Evolutionary conservation across 2,329 filamentous ascomycete species (phyloP).

Genomic region (Byssoonygena ceratinophila): DNA sequence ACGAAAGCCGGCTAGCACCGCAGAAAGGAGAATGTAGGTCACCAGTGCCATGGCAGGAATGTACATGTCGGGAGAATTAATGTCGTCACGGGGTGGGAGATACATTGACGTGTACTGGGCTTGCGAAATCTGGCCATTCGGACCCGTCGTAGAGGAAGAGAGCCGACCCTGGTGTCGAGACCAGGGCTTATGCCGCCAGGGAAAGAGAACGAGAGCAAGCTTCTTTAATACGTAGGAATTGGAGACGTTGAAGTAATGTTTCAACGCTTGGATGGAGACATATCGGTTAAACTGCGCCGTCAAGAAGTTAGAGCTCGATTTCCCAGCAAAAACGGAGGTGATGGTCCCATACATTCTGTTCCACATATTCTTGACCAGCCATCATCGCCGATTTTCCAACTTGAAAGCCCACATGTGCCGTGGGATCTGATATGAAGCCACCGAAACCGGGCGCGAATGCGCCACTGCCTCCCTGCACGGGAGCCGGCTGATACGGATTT

Average conservation of each 20-base stretch:
- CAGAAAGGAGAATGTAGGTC: constrained; percentile 91
- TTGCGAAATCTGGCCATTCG: constrained; percentile 54
- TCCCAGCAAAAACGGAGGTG: neutral
- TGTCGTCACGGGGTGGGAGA: constrained; percentile 81
- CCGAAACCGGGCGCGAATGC: constrained; percentile 56
- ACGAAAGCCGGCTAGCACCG: constrained; percentile 75
- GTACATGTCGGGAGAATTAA: constrained; percentile 99
- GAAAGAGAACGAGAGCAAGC: constrained; percentile 84
- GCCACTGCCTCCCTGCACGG: constrained; percentile 33
- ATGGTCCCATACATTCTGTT: constrained; percentile 65
- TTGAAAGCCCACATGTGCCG: constrained; percentile 88
- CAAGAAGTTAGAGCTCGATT: neutral
- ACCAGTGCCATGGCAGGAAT: constrained; percentile 97
- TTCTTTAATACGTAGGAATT: constrained; percentile 95
- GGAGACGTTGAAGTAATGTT: constrained; percentile 99
- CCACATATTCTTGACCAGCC: constrained; percentile 86
- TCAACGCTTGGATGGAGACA: constrained; percentile 83
- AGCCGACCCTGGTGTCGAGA: constrained; percentile 67
- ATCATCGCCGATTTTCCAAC: constrained; percentile 85
- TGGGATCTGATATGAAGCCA: constrained; percentile 90
- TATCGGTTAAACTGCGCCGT: constrained; percentile 58
- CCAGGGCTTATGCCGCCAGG: constrained; percentile 97
- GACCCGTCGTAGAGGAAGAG: constrained; percentile 30
- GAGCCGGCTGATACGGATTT: constrained; percentile 41
- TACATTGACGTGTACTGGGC: constrained; percentile 50